Conservation (phyloP, 1,284 basidiomycete species). For the Melampsora americana region DNA sequence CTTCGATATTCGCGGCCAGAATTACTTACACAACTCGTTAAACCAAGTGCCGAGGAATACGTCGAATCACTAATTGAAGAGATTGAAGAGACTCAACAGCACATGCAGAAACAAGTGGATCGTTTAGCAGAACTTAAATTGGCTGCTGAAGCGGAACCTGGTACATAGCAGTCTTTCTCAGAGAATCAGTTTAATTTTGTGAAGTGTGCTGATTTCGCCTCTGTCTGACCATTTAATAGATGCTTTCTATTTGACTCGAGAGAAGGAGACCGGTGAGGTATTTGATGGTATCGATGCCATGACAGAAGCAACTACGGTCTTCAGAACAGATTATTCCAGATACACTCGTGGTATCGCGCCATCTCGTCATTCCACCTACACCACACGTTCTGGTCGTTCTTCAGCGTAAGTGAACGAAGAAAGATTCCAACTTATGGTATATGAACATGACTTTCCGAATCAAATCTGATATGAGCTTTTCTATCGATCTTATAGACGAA, state of each 20-base stretch:
- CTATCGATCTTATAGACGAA: constrained; percentile 59
- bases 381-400: constrained; percentile 54
- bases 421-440: constrained; percentile 3
- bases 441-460: too few relatives aligned
- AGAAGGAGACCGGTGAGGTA: constrained; percentile 70
- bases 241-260: constrained; percentile 62
- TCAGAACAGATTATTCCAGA: constrained; percentile 79
- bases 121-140: constrained; percentile 75
- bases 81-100: constrained; percentile 77
- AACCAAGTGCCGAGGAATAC: constrained; percentile 74
- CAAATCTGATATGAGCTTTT: neutral
- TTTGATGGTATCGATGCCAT: constrained; percentile 84
- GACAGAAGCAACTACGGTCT: constrained; percentile 68
- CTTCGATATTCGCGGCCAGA: constrained; percentile 61
- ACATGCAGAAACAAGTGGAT: constrained; percentile 75
- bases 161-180: constrained; percentile 56
- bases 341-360: constrained; percentile 75
- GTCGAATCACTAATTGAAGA: constrained; percentile 74
- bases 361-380: constrained; percentile 47
- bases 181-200: neutral
- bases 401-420: constrained; percentile 60
- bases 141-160: constrained; percentile 74
- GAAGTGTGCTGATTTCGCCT: neutral
- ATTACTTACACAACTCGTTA: constrained; percentile 70
- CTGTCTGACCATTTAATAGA: constrained; percentile 64